Evolutionary conservation across 2,329 filamentous ascomycete genomes (phyloP), one percentile per base, ranked within the genome.

Genomic region (Rhinocladiella mackenziei): DNA sequence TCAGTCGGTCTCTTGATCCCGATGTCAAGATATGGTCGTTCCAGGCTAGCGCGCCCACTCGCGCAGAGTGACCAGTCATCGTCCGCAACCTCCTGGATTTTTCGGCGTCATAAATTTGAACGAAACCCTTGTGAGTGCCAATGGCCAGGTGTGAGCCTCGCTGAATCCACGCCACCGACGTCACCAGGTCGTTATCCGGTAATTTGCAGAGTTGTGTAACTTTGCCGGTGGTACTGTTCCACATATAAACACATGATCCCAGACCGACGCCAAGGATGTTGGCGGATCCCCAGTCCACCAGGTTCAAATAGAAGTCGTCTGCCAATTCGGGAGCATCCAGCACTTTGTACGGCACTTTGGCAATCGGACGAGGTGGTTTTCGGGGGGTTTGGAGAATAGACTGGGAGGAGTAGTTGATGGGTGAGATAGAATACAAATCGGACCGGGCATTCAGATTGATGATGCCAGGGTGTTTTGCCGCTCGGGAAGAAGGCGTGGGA

Each of bases 141-240:
- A 98, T 94, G 3, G 92, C 87, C 43, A 98, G 78, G 66, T 98
- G 92, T 0, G 91, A 95, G 26, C 92, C 92, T 50, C 92, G 83
- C 67, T 98, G 92, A 57, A 98, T 98, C 92, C 92, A 98, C 44
- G 85, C 94, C 8, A 98, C 92, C 58, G 89, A 96, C 2, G 92
- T 98, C 1, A 98, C 91, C 0, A 83, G 89, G 62, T 98, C 92
- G 29, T 56, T 56, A 58, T 95, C 89, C 54, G 86, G 83, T 9
- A 97, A 72, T 33, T 94, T 91, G 66, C 92, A 97, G 7, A 98
- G 76, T 66, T 94, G 95, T 49, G 89, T 94, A 2, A 98, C 92
- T 53, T 86, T 80, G 51, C 91, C 92, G 5, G 85, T 85, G 56
- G 88, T 81, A 3, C 89, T 92, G 63, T 96, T 95, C 92, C 92